Conservation (phyloP, 192 early-diverging fungal species). For the Podila minutissima region DNA sequence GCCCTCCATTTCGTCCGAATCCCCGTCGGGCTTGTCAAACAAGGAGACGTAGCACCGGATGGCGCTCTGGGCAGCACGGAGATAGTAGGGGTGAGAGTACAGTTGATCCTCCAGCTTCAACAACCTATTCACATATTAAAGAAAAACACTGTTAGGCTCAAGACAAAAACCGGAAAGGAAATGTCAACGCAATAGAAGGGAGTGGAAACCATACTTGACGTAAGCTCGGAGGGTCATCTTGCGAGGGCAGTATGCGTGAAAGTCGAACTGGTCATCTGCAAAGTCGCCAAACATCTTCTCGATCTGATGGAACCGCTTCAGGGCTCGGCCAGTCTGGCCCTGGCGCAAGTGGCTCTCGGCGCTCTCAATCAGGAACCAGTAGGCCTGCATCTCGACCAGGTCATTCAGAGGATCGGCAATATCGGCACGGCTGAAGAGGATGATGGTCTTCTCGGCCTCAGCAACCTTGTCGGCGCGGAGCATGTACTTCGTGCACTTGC, state of each 20-base stretch:
- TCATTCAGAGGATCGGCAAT: slow-evolving; percentile 77
- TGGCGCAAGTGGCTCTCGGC: slow-evolving; percentile 75
- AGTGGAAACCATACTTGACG: slow-evolving; percentile 60
- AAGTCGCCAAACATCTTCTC: slow-evolving; percentile 85
- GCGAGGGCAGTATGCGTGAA: slow-evolving; percentile 93
- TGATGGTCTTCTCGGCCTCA: slow-evolving; percentile 87
- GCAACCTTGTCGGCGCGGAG: slow-evolving; percentile 79
- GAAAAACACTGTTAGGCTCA: background rate
- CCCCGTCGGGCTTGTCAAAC: slow-evolving; percentile 52
- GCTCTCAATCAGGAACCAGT: slow-evolving; percentile 88
- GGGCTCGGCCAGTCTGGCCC: slow-evolving; percentile 78
- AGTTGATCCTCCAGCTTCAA: slow-evolving; percentile 84
- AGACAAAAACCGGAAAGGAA: background rate
- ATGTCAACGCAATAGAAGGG: background rate
- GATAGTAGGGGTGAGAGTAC: slow-evolving; percentile 74
- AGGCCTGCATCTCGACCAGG: slow-evolving; percentile 92
- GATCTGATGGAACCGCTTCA: slow-evolving; percentile 90
- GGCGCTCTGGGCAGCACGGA: slow-evolving; percentile 80
- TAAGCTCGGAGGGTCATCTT: slow-evolving; percentile 91
- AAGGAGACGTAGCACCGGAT: slow-evolving; percentile 55
- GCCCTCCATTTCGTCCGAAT: slow-evolving; percentile 49
- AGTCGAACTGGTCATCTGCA: slow-evolving; percentile 95
- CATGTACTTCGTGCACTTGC: slow-evolving; percentile 96
- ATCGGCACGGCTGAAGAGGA: slow-evolving; percentile 82
- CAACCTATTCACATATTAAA: slow-evolving; percentile 49